Conservation (phyloP, 2,329 filamentous ascomycete genomes). For the Ciborinia camelliae region DNA sequence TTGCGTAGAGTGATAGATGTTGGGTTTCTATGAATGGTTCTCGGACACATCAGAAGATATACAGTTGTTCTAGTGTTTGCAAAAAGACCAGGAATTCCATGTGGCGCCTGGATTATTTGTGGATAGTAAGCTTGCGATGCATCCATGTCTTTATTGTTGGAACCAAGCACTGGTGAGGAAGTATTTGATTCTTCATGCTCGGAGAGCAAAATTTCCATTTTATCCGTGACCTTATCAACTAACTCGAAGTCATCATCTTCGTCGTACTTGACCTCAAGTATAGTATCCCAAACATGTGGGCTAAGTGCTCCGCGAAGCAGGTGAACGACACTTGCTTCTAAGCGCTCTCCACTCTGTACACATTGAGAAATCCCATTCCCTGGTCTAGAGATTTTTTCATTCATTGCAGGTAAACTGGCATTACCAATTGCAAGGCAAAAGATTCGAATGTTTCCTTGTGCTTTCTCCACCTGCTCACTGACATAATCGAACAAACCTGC, state of each 20-base stretch:
- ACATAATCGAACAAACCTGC: too few relatives aligned
- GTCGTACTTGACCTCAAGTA: constrained; percentile 59
- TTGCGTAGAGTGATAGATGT: constrained; percentile 58
- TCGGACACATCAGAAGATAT: constrained; percentile 61
- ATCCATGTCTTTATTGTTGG: neutral
- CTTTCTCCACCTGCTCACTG: constrained; percentile 41
- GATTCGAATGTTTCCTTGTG: constrained; percentile 46
- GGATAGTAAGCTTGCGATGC: constrained; percentile 49
- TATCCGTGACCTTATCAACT: constrained; percentile 54
- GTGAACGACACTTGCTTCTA: constrained; percentile 65
- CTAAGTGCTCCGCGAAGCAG: constrained; percentile 71
- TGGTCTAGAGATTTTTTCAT: constrained; percentile 52
- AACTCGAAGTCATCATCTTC: constrained; percentile 58
- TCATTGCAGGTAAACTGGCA: constrained; percentile 48
- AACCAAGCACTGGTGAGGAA: neutral
- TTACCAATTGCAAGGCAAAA: constrained; percentile 55
- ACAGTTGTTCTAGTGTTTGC: constrained; percentile 62
- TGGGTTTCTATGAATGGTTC: constrained; percentile 44
- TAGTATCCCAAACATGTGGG: constrained; percentile 64
- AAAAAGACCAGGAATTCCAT: constrained; percentile 60
- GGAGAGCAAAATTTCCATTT: constrained; percentile 40
- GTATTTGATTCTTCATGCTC: constrained; percentile 7
- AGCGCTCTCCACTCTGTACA: constrained; percentile 59
- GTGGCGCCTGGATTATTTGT: constrained; percentile 61
- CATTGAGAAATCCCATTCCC: constrained; percentile 59